These are phyloP conservation scores for Eucalyptus regnans DNA, from an alignment of 345 rosid genomes.

Conservation along the genomic window DNA sequence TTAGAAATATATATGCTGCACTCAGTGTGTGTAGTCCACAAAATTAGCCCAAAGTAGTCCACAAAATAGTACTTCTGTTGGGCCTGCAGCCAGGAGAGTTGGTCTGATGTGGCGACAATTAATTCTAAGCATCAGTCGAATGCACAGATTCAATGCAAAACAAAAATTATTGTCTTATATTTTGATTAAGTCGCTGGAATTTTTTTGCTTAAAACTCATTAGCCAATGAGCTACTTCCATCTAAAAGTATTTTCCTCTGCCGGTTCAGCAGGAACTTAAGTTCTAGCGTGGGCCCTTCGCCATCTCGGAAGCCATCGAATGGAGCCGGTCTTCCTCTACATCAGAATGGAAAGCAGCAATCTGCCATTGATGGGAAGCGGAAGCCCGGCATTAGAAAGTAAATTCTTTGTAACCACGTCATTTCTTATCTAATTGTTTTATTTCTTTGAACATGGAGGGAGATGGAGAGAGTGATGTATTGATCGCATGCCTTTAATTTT, in stretches of 20 bases:
- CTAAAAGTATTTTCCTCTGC: background rate
- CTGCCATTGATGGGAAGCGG: slow-evolving; percentile 46
- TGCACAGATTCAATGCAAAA: background rate
- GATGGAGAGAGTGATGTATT: background rate
- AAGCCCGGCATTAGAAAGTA: slow-evolving; percentile 50
- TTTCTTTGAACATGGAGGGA: background rate
- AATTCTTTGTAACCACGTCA: slow-evolving; percentile 9
- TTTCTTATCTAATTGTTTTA: slow-evolving; percentile 4
- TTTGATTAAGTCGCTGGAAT: background rate
- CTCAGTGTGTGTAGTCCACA: background rate
- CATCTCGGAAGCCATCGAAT: slow-evolving; percentile 43
- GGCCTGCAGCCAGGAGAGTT: background rate
- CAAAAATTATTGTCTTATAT: background rate
- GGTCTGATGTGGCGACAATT: background rate
- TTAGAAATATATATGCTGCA: background rate
- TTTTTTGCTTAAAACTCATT: background rate
- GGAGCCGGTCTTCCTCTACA: slow-evolving; percentile 25
- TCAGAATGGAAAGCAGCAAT: slow-evolving; percentile 41
- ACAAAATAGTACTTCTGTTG: background rate
- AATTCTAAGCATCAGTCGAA: background rate
- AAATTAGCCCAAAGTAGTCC: background rate
- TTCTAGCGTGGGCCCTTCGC: slow-evolving; percentile 46
- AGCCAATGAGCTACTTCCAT: background rate
- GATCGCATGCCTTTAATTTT: background rate
- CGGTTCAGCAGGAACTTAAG: slow-evolving; percentile 28